phyloP scores from a whole-genome alignment of 2,329 filamentous ascomycete species.

The Ceratocystis albifundus region DNA sequence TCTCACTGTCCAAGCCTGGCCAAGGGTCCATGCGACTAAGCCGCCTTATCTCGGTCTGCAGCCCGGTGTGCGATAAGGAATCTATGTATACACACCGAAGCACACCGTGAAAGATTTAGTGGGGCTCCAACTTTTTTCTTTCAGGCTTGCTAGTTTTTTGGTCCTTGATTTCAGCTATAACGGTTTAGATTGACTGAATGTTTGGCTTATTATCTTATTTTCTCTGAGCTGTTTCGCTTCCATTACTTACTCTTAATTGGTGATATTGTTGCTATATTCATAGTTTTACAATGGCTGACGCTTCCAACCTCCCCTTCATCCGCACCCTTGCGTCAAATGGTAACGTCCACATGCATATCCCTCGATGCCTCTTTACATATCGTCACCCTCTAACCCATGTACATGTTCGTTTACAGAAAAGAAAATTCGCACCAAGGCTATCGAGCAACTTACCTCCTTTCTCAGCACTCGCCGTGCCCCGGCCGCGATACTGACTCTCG shows the following conservation, averaged over 20 bases:
- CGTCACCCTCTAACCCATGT: not conserved
- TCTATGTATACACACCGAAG: slow-evolving; percentile 23
- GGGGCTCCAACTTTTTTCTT: slow-evolving; percentile 22
- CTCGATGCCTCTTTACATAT: not conserved
- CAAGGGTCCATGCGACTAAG: not conserved
- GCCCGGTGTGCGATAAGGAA: slow-evolving; percentile 17
- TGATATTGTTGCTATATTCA: not conserved
- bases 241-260: not conserved
- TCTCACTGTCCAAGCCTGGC: not conserved
- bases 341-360: slow-evolving; percentile 31
- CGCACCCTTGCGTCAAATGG: slow-evolving; percentile 76
- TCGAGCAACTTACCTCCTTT: slow-evolving; percentile 66
- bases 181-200: not conserved
- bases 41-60: slow-evolving; percentile 15
- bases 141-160: not conserved
- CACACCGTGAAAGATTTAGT: slow-evolving; percentile 22
- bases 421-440: slow-evolving; percentile 62
- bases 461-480: slow-evolving; percentile 43
- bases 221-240: not conserved
- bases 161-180: not conserved
- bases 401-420: slow-evolving; percentile 46
- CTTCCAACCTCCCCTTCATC: slow-evolving; percentile 57
- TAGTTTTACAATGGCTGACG: slow-evolving; percentile 31
- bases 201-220: not conserved
- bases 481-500: slow-evolving; percentile 40